These are phyloP conservation scores for Pseudozyma sp. DNA, from an alignment of 1,284 basidiomycete genomes.

Conservation along the genomic window DNA sequence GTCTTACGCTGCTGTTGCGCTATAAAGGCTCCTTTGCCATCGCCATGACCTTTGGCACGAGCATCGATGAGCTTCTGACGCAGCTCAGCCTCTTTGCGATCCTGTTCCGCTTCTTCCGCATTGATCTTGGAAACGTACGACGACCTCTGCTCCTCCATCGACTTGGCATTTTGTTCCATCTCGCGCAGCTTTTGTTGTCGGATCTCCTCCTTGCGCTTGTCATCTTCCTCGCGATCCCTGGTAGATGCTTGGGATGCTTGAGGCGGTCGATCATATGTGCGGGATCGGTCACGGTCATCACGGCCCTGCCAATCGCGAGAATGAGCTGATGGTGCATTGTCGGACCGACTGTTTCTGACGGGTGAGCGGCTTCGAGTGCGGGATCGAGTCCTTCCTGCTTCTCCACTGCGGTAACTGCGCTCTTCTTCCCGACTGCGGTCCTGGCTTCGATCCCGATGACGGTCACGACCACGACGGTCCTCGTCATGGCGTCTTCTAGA, in stretches of 20 bases:
- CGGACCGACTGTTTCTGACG: not conserved
- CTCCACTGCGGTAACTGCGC: conserved; percentile 5
- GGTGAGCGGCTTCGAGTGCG: conserved; percentile 32
- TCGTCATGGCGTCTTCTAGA: conserved; percentile 19
- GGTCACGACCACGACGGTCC: conserved; percentile 58
- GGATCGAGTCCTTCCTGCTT: conserved; percentile 10
- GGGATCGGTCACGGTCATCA: not conserved
- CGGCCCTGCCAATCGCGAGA: conserved; percentile 9
- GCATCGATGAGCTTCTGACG: conserved; percentile 49
- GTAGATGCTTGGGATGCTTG: conserved; percentile 27
- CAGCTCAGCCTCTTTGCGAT: conserved; percentile 49
- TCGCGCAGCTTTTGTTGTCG: conserved; percentile 85
- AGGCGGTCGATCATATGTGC: not conserved
- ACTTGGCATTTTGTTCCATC: conserved; percentile 80
- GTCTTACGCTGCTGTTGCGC: conserved; percentile 60
- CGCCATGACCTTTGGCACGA: conserved; percentile 35
- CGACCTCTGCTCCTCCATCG: conserved; percentile 76
- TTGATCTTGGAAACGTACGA: conserved; percentile 54
- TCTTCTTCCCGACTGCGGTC: conserved; percentile 14
- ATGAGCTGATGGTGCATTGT: conserved; percentile 1
- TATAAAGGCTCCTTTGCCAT: conserved; percentile 58
- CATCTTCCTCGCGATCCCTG: conserved; percentile 48
- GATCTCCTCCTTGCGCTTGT: conserved; percentile 72
- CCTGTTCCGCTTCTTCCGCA: conserved; percentile 49
- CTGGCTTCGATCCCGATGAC: conserved; percentile 37